Evolutionary conservation across 108 stramenopile genomes (phyloP).

Genomic region (Parietichytrium sp.): DNA sequence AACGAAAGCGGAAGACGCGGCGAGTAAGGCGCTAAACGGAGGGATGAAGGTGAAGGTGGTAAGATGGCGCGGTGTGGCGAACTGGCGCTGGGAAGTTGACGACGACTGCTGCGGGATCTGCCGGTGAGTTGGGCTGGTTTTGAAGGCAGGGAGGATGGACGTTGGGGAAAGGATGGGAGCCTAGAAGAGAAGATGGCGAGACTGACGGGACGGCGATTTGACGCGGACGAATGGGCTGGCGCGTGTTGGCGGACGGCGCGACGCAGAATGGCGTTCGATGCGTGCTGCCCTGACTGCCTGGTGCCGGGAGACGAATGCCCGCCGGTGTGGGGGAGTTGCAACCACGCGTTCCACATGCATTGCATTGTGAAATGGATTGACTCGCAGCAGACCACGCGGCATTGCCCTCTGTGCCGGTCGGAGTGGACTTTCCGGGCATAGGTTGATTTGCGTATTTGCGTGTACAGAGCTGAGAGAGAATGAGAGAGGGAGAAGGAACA

Average conservation of each 20-base stretch:
- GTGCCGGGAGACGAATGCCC: slow-evolving; percentile 61
- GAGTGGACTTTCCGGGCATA: slow-evolving; percentile 61
- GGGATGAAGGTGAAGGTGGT: slow-evolving; percentile 41
- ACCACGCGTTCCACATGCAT: slow-evolving; percentile 66
- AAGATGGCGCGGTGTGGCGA: slow-evolving; percentile 50
- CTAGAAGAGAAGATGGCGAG: not conserved
- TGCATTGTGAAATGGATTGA: slow-evolving; percentile 63
- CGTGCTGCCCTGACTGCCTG: slow-evolving; percentile 59
- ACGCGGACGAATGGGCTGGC: not conserved
- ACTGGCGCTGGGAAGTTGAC: slow-evolving; percentile 63
- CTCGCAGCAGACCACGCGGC: slow-evolving; percentile 56
- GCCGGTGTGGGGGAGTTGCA: slow-evolving; percentile 60
- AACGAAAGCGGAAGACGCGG: no score
- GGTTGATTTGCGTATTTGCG: no score
- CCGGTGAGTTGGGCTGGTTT: slow-evolving; percentile 40
- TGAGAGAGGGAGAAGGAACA: no score
- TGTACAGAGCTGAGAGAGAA: no score
- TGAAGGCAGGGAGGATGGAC: no score
- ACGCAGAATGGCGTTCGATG: slow-evolving; percentile 56
- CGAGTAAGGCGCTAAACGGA: no score
- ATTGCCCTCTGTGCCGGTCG: slow-evolving; percentile 59
- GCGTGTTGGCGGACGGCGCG: not conserved
- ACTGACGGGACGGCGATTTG: not conserved
- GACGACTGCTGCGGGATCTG: slow-evolving; percentile 64
- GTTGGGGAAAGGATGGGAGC: no score